phyloP scores from a whole-genome alignment of 345 rosid species.

The Punica granatum region DNA sequence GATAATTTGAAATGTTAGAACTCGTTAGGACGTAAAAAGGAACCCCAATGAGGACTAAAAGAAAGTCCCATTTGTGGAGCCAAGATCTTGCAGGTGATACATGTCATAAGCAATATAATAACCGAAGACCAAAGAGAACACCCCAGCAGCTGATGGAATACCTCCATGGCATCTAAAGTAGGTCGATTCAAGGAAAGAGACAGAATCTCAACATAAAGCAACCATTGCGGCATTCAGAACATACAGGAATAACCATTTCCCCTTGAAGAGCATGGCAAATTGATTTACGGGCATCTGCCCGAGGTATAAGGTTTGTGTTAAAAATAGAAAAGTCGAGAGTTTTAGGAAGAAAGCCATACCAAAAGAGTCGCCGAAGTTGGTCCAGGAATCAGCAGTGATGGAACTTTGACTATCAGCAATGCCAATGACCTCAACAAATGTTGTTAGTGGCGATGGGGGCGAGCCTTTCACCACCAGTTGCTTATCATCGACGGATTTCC shows the following conservation, averaged over 20 bases:
- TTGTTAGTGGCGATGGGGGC: conserved; percentile 39
- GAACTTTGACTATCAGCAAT: conserved; percentile 65
- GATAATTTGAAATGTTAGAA: too few species aligned
- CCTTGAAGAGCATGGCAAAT: neutral
- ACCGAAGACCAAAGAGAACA: neutral
- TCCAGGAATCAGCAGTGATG: conserved; percentile 61
- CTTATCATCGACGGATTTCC: conserved; percentile 62
- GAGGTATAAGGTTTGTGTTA: too few species aligned
- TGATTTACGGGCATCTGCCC: too few species aligned
- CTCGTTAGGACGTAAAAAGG: too few species aligned
- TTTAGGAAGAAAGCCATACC: conserved; percentile 32
- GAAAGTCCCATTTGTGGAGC: neutral
- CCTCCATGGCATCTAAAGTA: neutral
- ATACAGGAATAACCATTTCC: neutral
- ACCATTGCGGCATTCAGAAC: neutral
- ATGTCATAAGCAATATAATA: neutral
- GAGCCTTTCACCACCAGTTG: conserved; percentile 58
- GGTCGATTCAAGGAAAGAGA: neutral
- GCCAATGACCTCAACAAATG: conserved; percentile 76
- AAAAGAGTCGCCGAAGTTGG: conserved; percentile 66
- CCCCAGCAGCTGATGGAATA: neutral
- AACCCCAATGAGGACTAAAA: too few species aligned
- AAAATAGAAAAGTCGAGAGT: neutral
- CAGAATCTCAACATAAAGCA: neutral
- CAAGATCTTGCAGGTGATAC: neutral